Base-by-base conservation (phyloP, 75 land plant species). In the Pinus tabuliformis region DNA sequence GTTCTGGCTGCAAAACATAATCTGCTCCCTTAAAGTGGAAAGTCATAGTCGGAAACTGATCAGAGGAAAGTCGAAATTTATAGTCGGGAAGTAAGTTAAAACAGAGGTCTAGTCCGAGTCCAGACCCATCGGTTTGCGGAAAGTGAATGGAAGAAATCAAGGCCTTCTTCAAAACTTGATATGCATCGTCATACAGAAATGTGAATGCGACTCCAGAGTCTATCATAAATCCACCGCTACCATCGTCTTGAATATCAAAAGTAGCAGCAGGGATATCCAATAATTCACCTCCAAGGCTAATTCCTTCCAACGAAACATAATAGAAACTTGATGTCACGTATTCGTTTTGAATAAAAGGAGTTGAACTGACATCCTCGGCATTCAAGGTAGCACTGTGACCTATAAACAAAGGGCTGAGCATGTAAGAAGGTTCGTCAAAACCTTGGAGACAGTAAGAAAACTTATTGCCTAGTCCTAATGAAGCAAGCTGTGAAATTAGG, bases 171-270 rank as follows among this genome's bases (percentile, higher is more conserved):
- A 33, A 33, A 33, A 33, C 33, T 1, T 33, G 1, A 33, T 33
- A 33, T 1, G 33, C 33, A 33, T 33, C 33, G 2, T 33, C 2
- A 33, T 42, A 22, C 1, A 78, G 30, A 56, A 56, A 3, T 14
- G 77, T 78, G 56, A 78, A n/a, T 22, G 77, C 73, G 16, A 60
- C 73, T 8, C 79, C 79, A 26, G 77, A 73, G 59, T 78, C 79
- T 22, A 78, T 61, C 16, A 78, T 74, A 24, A 73, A 22, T 5
- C 77, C 79, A 9, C 79, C 79, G 16, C 59, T 78, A 5, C 79
- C 79, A 28, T 78, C 79, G 1, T 78, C 2, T 58, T 78, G 17
- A 7, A 78, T 36, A 57, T 78, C 78, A 30, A 78, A 78, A 20
- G 79, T 70, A 7, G 77, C 77, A 16, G 21, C 3, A 42, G 77